Evolutionary conservation across 495 filamentous ascomycete genomes (phyloP).

Genomic region (Neurospora tetrasperma): DNA sequence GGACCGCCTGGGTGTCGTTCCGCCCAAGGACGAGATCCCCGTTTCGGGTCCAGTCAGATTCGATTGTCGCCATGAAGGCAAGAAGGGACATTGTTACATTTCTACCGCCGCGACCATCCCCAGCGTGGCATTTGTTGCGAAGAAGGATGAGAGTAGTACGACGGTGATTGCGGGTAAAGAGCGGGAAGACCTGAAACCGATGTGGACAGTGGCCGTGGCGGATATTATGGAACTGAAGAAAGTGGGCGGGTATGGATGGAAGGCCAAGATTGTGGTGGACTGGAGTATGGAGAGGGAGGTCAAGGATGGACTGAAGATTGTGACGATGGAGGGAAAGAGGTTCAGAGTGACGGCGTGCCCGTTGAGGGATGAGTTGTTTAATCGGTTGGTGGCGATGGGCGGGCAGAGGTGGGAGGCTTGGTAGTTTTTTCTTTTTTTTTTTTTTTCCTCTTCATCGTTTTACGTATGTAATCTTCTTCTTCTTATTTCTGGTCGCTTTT

Average conservation of each 20-base stretch:
- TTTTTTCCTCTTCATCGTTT: no score
- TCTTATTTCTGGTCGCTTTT: not conserved
- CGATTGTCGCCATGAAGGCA: slow-evolving; percentile 57
- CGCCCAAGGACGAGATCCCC: slow-evolving; percentile 29
- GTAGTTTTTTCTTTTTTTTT: slow-evolving; percentile 23
- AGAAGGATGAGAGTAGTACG: slow-evolving; percentile 12
- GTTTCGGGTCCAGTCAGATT: slow-evolving; percentile 64
- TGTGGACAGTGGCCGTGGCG: slow-evolving; percentile 43
- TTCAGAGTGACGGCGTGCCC: slow-evolving; percentile 64
- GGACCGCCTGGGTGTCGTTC: slow-evolving; percentile 61
- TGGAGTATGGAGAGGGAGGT: slow-evolving; percentile 70
- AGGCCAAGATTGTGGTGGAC: slow-evolving; percentile 74
- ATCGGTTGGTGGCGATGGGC: slow-evolving; percentile 71
- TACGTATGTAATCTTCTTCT: no score
- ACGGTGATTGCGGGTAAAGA: slow-evolving; percentile 36
- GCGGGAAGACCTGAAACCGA: slow-evolving; percentile 41
- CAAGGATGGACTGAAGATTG: slow-evolving; percentile 66
- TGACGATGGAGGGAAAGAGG: slow-evolving; percentile 41
- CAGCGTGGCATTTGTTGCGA: slow-evolving; percentile 46
- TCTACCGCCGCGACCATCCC: slow-evolving; percentile 50
- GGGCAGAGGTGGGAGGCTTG: slow-evolving; percentile 82
- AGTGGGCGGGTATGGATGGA: slow-evolving; percentile 80
- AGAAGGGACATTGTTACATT: slow-evolving; percentile 63
- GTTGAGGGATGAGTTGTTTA: slow-evolving; percentile 74
- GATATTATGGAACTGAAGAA: slow-evolving; percentile 62